A percentile compares a stretch with the other conserved stretches of the same genome.
Conservation (phyloP, 1,139 yeast species). For the Geotrichum europaeum region DNA sequence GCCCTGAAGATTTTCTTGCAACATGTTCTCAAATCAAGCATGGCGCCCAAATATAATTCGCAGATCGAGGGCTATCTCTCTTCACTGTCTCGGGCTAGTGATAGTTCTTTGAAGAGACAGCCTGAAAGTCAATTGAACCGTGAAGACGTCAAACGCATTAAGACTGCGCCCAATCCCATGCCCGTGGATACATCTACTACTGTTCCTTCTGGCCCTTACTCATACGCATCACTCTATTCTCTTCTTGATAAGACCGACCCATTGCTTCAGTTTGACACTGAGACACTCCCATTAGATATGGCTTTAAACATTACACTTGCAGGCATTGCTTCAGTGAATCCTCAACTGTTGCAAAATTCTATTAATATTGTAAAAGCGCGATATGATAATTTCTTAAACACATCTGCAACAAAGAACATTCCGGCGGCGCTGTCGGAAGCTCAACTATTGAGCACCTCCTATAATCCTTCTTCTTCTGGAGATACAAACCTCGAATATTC, state of each 20-base stretch:
- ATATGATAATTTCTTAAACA: constrained; percentile 40
- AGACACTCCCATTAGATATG: constrained; percentile 58
- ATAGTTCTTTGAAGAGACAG: constrained; percentile 25
- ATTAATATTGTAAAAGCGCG: constrained; percentile 63
- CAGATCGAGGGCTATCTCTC: constrained; percentile 32
- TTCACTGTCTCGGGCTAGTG: constrained; percentile 26
- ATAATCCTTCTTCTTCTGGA: background rate
- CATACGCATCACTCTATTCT: constrained; percentile 43
- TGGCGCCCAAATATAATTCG: constrained; percentile 26
- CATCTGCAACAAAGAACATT: background rate
- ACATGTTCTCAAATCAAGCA: constrained; percentile 28
- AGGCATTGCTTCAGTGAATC: constrained; percentile 52
- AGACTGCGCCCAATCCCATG: constrained; percentile 22
- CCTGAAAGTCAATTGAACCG: constrained; percentile 23
- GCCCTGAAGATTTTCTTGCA: constrained; percentile 34
- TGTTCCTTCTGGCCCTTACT: constrained; percentile 31
- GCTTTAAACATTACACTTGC: constrained; percentile 60
- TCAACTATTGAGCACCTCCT: background rate
- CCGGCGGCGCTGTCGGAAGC: background rate
- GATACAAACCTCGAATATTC: background rate
- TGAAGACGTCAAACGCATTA: constrained; percentile 22
- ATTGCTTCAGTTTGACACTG: constrained; percentile 60
- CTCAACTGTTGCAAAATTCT: constrained; percentile 55
- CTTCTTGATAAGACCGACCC: constrained; percentile 59
- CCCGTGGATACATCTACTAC: constrained; percentile 26